Evolutionary conservation across 169 alveolate genomes (phyloP).

Genomic region (Cryptosporidium sp.): DNA sequence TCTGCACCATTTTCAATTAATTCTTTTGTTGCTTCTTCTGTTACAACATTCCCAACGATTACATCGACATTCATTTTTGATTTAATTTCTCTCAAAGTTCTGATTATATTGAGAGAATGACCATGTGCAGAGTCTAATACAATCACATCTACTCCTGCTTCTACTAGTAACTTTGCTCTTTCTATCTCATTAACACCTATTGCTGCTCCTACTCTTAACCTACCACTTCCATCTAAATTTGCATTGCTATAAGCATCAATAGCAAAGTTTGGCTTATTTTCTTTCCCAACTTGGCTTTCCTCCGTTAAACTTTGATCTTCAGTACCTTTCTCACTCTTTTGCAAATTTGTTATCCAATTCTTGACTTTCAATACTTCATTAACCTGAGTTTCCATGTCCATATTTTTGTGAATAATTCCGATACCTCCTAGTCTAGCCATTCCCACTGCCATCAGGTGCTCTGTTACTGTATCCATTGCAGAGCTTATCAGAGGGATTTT

Average conservation of each 20-base stretch:
- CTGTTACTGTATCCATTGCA: slow-evolving; percentile 96
- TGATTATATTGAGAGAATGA: slow-evolving; percentile 89
- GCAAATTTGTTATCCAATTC: slow-evolving; percentile 82
- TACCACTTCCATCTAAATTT: slow-evolving; percentile 51
- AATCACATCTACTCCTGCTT: slow-evolving; percentile 85
- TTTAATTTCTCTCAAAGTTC: slow-evolving; percentile 88
- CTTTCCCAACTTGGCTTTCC: background rate
- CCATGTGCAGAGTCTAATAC: slow-evolving; percentile 95
- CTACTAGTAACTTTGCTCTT: slow-evolving; percentile 78
- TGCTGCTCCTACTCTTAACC: slow-evolving; percentile 75
- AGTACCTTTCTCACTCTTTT: slow-evolving; percentile 77
- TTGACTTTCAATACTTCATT: slow-evolving; percentile 89
- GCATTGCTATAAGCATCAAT: background rate
- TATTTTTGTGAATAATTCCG: slow-evolving; percentile 93
- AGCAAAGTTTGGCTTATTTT: background rate
- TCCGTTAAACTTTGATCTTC: background rate
- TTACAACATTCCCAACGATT: slow-evolving; percentile 94
- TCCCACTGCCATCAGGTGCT: slow-evolving; percentile 92
- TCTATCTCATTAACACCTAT: slow-evolving; percentile 34
- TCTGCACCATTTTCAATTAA: slow-evolving; percentile 90
- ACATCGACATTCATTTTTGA: slow-evolving; percentile 87
- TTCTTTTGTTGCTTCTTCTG: slow-evolving; percentile 90
- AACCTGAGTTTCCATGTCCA: slow-evolving; percentile 85
- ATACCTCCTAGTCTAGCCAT: slow-evolving; percentile 90
- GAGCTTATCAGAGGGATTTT: slow-evolving; percentile 91